A percentile compares a stretch with the other conserved stretches of the same genome.
Conservation (phyloP, 495 filamentous ascomycete genomes). For the Lepraria neglecta region DNA sequence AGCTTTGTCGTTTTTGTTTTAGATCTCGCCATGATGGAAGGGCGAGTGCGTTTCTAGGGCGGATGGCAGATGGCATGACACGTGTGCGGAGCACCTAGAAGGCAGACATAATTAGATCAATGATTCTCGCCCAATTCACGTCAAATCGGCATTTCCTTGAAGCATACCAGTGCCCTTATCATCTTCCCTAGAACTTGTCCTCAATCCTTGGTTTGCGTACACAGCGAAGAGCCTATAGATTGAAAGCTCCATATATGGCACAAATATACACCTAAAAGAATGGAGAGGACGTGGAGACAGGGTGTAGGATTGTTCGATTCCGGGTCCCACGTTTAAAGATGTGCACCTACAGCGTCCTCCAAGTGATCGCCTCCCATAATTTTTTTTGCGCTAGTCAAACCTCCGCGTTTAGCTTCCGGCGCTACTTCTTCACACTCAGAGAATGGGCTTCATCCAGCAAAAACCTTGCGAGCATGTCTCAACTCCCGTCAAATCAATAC, state of each 20-base stretch:
- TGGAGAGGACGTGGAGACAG: too few relatives aligned
- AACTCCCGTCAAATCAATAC: too few relatives aligned
- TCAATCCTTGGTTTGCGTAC: background rate
- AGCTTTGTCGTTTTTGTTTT: constrained; percentile 12
- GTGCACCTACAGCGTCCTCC: too few relatives aligned
- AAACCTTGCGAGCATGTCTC: background rate
- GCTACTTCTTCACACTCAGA: background rate
- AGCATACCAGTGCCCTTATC: constrained; percentile 16
- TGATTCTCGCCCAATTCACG: background rate
- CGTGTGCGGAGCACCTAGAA: constrained; percentile 14
- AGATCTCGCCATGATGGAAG: background rate
- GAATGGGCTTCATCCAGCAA: background rate
- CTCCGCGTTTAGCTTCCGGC: background rate
- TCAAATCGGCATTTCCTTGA: background rate
- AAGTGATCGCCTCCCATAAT: background rate
- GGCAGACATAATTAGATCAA: background rate
- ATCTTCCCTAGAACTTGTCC: constrained; percentile 3
- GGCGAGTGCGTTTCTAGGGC: background rate
- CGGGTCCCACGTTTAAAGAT: too few relatives aligned
- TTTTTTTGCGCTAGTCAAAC: background rate
- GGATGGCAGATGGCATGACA: constrained; percentile 10
- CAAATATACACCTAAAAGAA: too few relatives aligned
- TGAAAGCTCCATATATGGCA: background rate
- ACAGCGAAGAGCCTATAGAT: background rate
- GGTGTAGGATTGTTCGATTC: too few relatives aligned